phyloP scores from a whole-genome alignment of 1,284 basidiomycete species.

The Puccinia horiana region DNA sequence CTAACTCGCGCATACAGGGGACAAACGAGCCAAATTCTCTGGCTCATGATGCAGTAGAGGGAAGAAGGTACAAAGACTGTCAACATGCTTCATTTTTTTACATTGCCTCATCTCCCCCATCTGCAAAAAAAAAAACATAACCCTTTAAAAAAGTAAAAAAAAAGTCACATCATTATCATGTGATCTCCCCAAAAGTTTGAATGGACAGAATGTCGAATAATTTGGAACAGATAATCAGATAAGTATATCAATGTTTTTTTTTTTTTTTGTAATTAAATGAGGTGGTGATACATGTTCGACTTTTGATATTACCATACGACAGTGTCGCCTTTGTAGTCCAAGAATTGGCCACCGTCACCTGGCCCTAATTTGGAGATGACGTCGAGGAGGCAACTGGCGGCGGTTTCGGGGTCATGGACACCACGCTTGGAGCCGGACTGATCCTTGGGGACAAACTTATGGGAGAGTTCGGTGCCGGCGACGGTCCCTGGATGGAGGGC shows the following conservation, averaged over 20 bases:
- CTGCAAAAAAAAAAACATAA: too few species aligned
- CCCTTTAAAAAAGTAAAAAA: neutral
- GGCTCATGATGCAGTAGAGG: too few species aligned
- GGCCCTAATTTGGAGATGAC: constrained; percentile 34
- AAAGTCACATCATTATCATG: neutral
- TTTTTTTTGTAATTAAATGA: neutral
- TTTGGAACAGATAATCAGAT: neutral
- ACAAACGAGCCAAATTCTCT: too few species aligned
- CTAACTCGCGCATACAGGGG: too few species aligned
- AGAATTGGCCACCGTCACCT: constrained; percentile 39
- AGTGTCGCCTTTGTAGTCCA: constrained; percentile 44
- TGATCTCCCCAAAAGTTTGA: neutral
- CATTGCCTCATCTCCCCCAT: too few species aligned
- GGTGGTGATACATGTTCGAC: neutral
- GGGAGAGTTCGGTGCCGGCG: constrained; percentile 55
- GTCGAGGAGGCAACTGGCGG: constrained; percentile 29
- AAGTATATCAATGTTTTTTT: neutral
- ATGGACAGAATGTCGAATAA: neutral
- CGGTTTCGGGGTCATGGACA: constrained; percentile 36
- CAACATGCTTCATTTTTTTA: too few species aligned
- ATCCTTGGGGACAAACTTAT: constrained; percentile 51
- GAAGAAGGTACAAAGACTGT: too few species aligned
- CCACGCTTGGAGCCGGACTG: constrained; percentile 33
- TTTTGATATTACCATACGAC: constrained; percentile 42
- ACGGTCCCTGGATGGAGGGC: constrained; percentile 56